Percentiles rank a stretch among this genome's conserved stretches.
Conservation (phyloP, 495 filamentous ascomycete species). For the Hypoxylon intermedium region DNA sequence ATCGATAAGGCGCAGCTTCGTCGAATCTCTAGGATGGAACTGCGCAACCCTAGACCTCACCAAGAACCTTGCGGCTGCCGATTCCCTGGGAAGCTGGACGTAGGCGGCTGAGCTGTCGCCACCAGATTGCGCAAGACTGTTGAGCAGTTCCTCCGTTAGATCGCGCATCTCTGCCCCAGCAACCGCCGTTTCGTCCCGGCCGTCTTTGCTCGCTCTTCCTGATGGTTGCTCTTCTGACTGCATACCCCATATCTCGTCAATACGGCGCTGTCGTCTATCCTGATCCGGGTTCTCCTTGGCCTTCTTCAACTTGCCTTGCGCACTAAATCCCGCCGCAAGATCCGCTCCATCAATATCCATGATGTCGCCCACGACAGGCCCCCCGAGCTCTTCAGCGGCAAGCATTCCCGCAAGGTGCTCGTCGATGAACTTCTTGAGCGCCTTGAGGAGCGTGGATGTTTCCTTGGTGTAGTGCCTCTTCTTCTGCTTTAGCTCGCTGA, state of each 20-base stretch:
- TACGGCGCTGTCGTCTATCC: conserved; percentile 67
- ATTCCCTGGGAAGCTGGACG: conserved; percentile 72
- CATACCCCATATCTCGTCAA: conserved; percentile 74
- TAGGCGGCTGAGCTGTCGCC: conserved; percentile 66
- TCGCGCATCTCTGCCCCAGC: conserved; percentile 71
- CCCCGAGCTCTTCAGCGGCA: conserved; percentile 84
- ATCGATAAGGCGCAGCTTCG: conserved; percentile 76
- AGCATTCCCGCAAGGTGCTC: conserved; percentile 78
- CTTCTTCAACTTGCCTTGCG: conserved; percentile 73
- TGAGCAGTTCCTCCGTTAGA: conserved; percentile 68
- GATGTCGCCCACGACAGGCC: conserved; percentile 80
- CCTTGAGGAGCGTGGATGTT: conserved; percentile 63
- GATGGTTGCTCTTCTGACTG: conserved; percentile 43
- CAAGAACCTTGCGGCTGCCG: conserved; percentile 82
- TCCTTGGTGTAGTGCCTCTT: conserved; percentile 62
- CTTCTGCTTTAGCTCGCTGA: conserved; percentile 64
- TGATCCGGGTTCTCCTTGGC: conserved; percentile 53
- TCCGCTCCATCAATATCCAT: conserved; percentile 63
- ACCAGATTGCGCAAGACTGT: conserved; percentile 66
- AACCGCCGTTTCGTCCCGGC: conserved; percentile 65
- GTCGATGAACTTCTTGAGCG: conserved; percentile 75
- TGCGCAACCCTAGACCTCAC: conserved; percentile 84
- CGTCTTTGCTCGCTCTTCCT: conserved; percentile 26
- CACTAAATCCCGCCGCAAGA: conserved; percentile 73
- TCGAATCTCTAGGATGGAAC: conserved; percentile 84